These are phyloP conservation scores for Leccinum griseonigrum DNA, from an alignment of 1,284 basidiomycete species.

Conservation along the genomic window DNA sequence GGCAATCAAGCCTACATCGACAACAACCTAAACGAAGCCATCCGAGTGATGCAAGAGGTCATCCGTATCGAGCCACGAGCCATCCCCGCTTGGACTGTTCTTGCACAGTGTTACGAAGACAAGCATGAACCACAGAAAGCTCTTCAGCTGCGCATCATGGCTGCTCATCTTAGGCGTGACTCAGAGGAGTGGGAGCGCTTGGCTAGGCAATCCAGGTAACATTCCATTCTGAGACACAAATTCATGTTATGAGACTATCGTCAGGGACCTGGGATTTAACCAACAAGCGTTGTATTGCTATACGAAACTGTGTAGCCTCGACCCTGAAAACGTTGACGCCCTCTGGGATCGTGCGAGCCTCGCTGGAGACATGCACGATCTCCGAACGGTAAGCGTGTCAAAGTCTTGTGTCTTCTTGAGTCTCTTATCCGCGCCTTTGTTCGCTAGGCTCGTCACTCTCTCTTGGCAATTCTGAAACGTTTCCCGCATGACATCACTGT, in stretches of 20 bases:
- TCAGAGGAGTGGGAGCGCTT: slow-evolving; percentile 87
- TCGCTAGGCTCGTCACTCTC: slow-evolving; percentile 68
- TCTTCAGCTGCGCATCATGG: slow-evolving; percentile 22
- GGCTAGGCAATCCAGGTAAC: slow-evolving; percentile 70
- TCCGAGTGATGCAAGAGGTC: slow-evolving; percentile 85
- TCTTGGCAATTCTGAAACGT: slow-evolving; percentile 75
- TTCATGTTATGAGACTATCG: slow-evolving; percentile 51
- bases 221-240: neutral
- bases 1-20: slow-evolving; percentile 89
- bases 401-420: neutral
- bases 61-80: slow-evolving; percentile 92
- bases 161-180: slow-evolving; percentile 81
- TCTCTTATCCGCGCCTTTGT: neutral
- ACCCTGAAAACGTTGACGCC: slow-evolving; percentile 80
- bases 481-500: slow-evolving; percentile 68
- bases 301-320: slow-evolving; percentile 77
- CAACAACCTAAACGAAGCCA: slow-evolving; percentile 65
- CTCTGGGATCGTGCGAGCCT: slow-evolving; percentile 90
- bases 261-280: slow-evolving; percentile 65
- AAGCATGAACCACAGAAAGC: slow-evolving; percentile 20
- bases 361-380: slow-evolving; percentile 73
- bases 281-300: slow-evolving; percentile 94
- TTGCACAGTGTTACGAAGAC: slow-evolving; percentile 22
- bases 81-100: slow-evolving; percentile 79
- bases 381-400: slow-evolving; percentile 51